Conservation (phyloP, 192 early-diverging fungal species). For the Diversispora eburnea region DNA sequence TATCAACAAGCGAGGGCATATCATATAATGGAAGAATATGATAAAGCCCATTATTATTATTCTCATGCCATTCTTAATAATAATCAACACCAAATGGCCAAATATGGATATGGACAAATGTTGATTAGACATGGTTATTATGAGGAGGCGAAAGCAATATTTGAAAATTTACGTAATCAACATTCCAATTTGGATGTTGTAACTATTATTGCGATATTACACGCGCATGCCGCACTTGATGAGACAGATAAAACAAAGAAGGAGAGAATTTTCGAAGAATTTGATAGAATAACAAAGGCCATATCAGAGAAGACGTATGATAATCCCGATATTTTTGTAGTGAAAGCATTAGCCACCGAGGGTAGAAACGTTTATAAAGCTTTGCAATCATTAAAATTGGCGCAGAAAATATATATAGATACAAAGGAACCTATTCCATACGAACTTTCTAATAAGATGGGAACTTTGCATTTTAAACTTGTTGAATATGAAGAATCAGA, state of each 20-base stretch:
- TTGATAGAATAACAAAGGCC: constrained; percentile 2
- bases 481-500: not conserved
- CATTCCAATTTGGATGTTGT: constrained; percentile 2
- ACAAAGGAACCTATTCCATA: not conserved
- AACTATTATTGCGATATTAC: not conserved
- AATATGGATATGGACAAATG: constrained; percentile 78
- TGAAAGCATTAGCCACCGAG: not conserved
- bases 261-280: not conserved
- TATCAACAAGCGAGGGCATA: constrained; percentile 56
- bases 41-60: constrained; percentile 72
- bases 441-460: not conserved
- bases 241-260: not conserved
- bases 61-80: constrained; percentile 60
- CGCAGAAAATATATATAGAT: not conserved
- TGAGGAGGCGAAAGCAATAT: not conserved
- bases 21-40: constrained; percentile 58
- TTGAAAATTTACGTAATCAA: not conserved
- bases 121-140: constrained; percentile 52
- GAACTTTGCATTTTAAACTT: constrained; percentile 10
- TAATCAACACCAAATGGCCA: constrained; percentile 61
- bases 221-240: not conserved
- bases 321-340: constrained; percentile 5
- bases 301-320: not conserved
- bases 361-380: not conserved
- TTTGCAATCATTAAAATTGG: not conserved